A percentile compares a stretch with the other conserved stretches of the same genome.
Evolutionary conservation across 805 yeast species (phyloP).

Genomic region (Starmerella apis): DNA sequence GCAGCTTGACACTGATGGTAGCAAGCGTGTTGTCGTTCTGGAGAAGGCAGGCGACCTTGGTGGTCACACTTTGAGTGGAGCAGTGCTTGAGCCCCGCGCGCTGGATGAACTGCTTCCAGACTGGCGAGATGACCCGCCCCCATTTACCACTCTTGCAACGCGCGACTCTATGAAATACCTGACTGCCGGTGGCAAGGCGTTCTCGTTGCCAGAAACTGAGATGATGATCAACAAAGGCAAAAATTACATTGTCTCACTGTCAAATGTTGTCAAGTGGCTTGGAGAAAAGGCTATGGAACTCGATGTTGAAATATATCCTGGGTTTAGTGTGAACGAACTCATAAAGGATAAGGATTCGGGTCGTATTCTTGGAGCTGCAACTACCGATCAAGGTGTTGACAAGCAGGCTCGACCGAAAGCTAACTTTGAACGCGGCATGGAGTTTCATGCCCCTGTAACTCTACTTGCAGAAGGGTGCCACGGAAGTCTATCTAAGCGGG

Average conservation of each 20-base stretch:
- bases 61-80: constrained; percentile 84
- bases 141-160: constrained; percentile 62
- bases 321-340: constrained; percentile 74
- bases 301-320: constrained; percentile 90
- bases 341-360: constrained; percentile 45
- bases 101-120: constrained; percentile 73
- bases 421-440: constrained; percentile 93
- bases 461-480: constrained; percentile 98
- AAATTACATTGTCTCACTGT: constrained; percentile 76
- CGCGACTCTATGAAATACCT: constrained; percentile 64
- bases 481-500: constrained; percentile 78
- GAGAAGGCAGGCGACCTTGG: constrained; percentile 94
- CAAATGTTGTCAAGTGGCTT: constrained; percentile 68
- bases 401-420: constrained; percentile 67
- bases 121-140: constrained; percentile 38
- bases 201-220: constrained; percentile 87
- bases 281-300: constrained; percentile 83
- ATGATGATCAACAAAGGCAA: constrained; percentile 71
- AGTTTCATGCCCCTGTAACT: constrained; percentile 80
- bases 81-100: constrained; percentile 85
- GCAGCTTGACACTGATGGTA: constrained; percentile 63
- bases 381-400: constrained; percentile 81
- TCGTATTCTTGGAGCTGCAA: constrained; percentile 78
- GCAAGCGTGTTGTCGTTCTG: constrained; percentile 72
- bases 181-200: constrained; percentile 42